Conservation (phyloP, 192 early-diverging fungal species). For the Coemansia sp. region DNA sequence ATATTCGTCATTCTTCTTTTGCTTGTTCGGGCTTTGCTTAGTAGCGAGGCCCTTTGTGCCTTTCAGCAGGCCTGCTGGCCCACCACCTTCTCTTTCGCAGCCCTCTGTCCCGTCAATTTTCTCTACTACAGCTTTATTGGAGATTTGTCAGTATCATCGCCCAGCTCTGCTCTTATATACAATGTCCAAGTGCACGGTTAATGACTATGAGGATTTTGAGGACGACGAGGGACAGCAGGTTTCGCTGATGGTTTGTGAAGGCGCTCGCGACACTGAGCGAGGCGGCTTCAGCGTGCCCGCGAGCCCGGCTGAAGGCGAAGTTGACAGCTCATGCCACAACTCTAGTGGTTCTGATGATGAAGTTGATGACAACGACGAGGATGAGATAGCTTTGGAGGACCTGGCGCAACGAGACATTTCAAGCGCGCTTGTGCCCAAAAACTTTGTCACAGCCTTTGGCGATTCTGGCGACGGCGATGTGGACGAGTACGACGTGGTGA, state of each 20-base stretch:
- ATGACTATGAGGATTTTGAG: not conserved
- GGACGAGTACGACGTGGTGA: constrained; percentile 45
- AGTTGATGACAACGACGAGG: constrained; percentile 8
- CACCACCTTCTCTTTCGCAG: no score
- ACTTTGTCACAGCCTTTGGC: constrained; percentile 18
- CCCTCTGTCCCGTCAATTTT: no score
- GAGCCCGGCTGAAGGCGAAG: constrained; percentile 20
- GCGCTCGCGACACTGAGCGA: constrained; percentile 6
- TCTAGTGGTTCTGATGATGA: not conserved
- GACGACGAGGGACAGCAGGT: not conserved
- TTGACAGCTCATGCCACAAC: not conserved
- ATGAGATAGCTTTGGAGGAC: constrained; percentile 19
- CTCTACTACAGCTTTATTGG: no score
- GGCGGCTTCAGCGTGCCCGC: constrained; percentile 18
- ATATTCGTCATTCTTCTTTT: not conserved
- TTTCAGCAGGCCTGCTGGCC: no score
- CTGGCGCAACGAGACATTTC: constrained; percentile 22
- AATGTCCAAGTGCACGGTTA: not conserved
- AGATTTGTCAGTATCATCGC: not conserved
- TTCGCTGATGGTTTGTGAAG: not conserved
- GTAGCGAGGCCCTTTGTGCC: no score
- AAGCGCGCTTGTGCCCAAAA: constrained; percentile 35
- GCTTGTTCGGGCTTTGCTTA: no score
- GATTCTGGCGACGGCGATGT: not conserved
- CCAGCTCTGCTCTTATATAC: not conserved